Percentiles rank a stretch among this genome's conserved stretches.
Evolutionary conservation across 73 alveolate species (phyloP).

Genomic region (Tetrahymena borealis): DNA sequence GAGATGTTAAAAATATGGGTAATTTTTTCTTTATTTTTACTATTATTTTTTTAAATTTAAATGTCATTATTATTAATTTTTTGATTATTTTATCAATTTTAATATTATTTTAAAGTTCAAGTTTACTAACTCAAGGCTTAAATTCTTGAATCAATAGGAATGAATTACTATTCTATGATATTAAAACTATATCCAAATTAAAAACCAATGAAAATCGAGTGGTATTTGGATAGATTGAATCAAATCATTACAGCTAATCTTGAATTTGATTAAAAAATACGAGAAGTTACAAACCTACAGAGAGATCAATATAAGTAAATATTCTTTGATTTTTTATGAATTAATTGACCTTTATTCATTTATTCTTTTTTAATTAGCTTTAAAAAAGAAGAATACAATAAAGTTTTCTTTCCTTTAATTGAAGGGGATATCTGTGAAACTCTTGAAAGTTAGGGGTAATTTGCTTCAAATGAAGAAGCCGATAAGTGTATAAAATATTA

Average conservation of each 20-base stretch:
- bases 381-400: not conserved
- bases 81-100: too few relatives aligned
- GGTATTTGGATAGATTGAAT: not conserved
- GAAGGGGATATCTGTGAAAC: not conserved
- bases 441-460: not conserved
- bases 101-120: not conserved
- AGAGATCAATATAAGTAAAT: not conserved
- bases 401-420: not conserved
- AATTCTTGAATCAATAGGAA: not conserved
- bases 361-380: not conserved
- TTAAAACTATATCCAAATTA: not conserved
- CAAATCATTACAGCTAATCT: not conserved
- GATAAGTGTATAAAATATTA: not conserved
- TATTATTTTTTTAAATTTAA: too few relatives aligned
- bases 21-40: not conserved
- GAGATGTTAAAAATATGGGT: not conserved
- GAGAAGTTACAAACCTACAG: not conserved
- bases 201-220: not conserved
- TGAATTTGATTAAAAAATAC: not conserved
- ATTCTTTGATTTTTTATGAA: too few relatives aligned
- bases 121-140: not conserved
- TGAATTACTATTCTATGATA: not conserved
- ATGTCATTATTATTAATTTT: too few relatives aligned
- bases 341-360: too few relatives aligned
- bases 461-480: not conserved